Percentiles rank a stretch among this genome's conserved stretches.
Evolutionary conservation across 2,329 filamentous ascomycete genomes (phyloP).

Genomic region (Ophiocordyceps camponoti-saundersi): DNA sequence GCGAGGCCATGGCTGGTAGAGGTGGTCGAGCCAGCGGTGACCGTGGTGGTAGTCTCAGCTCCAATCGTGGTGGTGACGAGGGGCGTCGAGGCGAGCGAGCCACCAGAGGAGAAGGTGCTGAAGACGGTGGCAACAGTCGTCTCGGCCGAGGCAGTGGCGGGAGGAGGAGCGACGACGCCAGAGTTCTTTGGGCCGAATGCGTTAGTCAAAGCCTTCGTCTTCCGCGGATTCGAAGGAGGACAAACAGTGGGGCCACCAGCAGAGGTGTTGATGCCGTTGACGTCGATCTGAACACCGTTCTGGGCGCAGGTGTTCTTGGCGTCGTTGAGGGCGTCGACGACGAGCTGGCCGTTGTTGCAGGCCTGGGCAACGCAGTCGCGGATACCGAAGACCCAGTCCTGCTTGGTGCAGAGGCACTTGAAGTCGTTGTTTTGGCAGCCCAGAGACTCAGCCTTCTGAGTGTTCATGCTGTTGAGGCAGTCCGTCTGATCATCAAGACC

Average conservation of each 20-base stretch:
- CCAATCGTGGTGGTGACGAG: not conserved
- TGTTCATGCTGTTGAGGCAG: conserved; percentile 34
- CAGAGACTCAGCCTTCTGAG: conserved; percentile 23
- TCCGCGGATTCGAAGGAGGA: too few species aligned
- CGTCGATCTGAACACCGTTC: conserved; percentile 7
- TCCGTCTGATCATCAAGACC: conserved; percentile 19
- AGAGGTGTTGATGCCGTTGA: not conserved
- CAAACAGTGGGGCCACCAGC: not conserved
- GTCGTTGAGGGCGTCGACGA: conserved; percentile 19
- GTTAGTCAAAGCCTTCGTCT: not conserved
- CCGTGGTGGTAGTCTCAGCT: not conserved
- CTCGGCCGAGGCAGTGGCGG: not conserved
- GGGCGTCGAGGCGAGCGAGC: conserved; percentile 1
- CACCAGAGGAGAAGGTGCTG: conserved; percentile 18
- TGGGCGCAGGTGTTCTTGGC: conserved; percentile 21
- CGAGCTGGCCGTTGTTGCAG: conserved; percentile 18
- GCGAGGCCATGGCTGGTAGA: conserved; percentile 8
- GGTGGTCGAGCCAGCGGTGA: conserved; percentile 1
- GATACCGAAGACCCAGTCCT: conserved; percentile 29
- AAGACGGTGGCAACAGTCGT: conserved; percentile 19
- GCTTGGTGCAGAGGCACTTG: conserved; percentile 28
- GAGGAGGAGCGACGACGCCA: not conserved
- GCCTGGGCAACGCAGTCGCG: conserved; percentile 30
- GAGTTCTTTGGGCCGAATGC: not conserved
- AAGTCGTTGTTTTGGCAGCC: conserved; percentile 25